Conservation (phyloP, 768 basidiomycete genomes). For the Serendipita vermifera region DNA sequence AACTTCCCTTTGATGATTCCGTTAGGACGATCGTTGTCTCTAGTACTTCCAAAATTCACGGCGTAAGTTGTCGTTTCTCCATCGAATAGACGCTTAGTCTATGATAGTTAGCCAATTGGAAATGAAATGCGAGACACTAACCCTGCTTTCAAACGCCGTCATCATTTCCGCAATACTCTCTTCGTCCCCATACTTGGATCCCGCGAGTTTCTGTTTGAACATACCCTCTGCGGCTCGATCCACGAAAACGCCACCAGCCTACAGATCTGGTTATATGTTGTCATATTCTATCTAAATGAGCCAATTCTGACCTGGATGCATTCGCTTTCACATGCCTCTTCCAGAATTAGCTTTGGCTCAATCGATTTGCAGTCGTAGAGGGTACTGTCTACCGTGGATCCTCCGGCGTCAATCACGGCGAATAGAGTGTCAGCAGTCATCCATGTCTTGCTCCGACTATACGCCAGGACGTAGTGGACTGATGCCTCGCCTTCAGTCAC, state of each 20-base stretch:
- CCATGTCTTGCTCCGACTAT: neutral
- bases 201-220: constrained; percentile 5
- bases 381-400: constrained; percentile 3
- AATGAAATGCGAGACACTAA: too few relatives aligned
- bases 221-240: constrained; percentile 9
- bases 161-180: neutral
- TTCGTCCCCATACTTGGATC: neutral
- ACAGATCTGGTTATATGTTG: neutral
- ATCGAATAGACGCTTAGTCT: too few relatives aligned
- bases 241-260: constrained; percentile 1
- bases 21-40: too few relatives aligned
- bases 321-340: constrained; percentile 6
- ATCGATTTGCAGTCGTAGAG: neutral
- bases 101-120: too few relatives aligned
- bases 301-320: constrained; percentile 5
- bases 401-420: neutral
- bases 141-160: neutral
- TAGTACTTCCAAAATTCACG: too few relatives aligned
- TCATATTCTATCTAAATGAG: neutral
- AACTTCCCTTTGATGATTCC: too few relatives aligned
- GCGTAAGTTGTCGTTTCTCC: too few relatives aligned
- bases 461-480: constrained; percentile 3
- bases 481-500: constrained; percentile 11
- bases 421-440: neutral
- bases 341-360: neutral